Base-by-base conservation (phyloP, 768 basidiomycete species). In the Albatrellus ellisii region DNA sequence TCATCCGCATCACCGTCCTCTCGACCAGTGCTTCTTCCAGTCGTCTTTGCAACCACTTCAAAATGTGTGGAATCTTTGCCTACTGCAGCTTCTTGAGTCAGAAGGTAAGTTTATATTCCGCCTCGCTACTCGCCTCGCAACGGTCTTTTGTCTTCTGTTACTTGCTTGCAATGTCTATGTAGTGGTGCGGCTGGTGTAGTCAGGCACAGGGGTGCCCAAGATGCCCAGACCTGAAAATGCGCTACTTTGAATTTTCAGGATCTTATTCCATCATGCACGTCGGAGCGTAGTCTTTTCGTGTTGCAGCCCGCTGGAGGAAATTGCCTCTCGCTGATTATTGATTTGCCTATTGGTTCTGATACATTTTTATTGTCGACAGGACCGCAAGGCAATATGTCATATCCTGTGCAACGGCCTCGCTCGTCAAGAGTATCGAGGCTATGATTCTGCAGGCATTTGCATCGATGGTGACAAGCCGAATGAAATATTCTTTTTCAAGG, bases 401-500 rank as follows among this genome's bases (percentile, higher is more conserved):
- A 78, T 91, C 47, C 75, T 99, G 39, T 75, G 78, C 56, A 82
- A 79, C 43, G 95, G 92, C 48, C 83, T 99, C 46, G 79, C 86
- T 41, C 80, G 95, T 46, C 79, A 97, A 52, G 95, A 99, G 61
- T 99, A 99, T 63, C 84, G 95, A 58, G 95, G 95, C 29, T 99
- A 99, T 58, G 95, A 99, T 60, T 90, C 86, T 51, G 95, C 94
- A 17, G 87, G 87, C 53, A 63, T 90, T 33, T 79, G 79, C 45
- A 74, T 97, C 51, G 95, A 99, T 56, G 94, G 91, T 31, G 92
- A 98, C 67, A 77, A 79, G 52, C 65, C 77, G 1, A 77, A 77
- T 34, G 65, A 79, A 36, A 70, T 88, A 36, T 46, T 84, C 37
- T 89, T 78, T 66, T 97, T 92, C 78, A 97, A 95, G 69, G 83